Evolutionary conservation across 345 rosid species (phyloP).

Genomic region (Aquilaria sinensis): DNA sequence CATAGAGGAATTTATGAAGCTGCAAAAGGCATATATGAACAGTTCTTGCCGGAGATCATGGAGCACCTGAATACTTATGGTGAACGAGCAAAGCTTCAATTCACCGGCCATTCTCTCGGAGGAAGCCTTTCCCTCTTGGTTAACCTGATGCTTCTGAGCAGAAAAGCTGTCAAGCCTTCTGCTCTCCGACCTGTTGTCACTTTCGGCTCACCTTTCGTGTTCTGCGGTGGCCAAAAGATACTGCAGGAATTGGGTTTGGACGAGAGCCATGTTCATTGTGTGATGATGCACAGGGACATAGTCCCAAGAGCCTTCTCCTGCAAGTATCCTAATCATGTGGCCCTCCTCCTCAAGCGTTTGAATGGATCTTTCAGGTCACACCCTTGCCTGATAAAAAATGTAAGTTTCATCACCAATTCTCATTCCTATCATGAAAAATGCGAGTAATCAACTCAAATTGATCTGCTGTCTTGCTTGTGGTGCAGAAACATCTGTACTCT

Average conservation of each 20-base stretch:
- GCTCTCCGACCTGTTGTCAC: constrained; percentile 67
- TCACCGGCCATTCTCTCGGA: constrained; percentile 92
- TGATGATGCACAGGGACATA: constrained; percentile 91
- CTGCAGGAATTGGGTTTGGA: constrained; percentile 63
- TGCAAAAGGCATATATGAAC: constrained; percentile 82
- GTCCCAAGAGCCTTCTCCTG: constrained; percentile 98
- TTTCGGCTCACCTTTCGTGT: constrained; percentile 84
- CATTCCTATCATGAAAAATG: not conserved
- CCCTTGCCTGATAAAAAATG: constrained; percentile 59
- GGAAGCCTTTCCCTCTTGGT: constrained; percentile 83
- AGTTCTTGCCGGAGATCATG: constrained; percentile 67
- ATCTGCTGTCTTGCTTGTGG: not conserved
- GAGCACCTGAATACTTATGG: constrained; percentile 55
- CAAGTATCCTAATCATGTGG: constrained; percentile 80
- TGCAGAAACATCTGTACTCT: constrained; percentile 71
- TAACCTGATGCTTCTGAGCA: constrained; percentile 59
- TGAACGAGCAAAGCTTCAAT: constrained; percentile 71
- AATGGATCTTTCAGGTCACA: constrained; percentile 29
- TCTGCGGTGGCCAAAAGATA: constrained; percentile 76
- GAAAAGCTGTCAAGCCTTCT: constrained; percentile 46
- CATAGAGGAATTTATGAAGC: constrained; percentile 97
- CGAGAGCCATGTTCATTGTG: constrained; percentile 57
- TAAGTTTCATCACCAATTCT: constrained; percentile 22
- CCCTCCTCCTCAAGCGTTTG: constrained; percentile 64
- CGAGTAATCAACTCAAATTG: too few species aligned